Evolutionary conservation across 176 grass and related monocot genomes (phyloP), one percentile per base, ranked within the genome.

Genomic region (Eragrostis curvula): DNA sequence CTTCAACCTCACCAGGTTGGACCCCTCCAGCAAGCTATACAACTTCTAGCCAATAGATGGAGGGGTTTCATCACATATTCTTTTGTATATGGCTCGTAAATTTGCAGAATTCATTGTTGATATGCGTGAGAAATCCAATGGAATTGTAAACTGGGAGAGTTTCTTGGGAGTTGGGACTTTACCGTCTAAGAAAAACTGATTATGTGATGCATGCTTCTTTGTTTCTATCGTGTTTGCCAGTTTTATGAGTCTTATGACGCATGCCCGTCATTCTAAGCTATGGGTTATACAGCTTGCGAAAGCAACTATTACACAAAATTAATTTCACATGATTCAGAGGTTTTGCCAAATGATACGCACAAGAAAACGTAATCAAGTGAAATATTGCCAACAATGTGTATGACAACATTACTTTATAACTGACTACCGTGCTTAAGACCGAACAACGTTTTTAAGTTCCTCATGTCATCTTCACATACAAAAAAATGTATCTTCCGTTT

Each of bases 1-100:
- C 68, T 98, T 98, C 86, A 89, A 93, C 32, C 55, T 79, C 49
- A 94, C 87, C 7, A 6, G 27, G 14, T 9, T 83, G 14, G 83
- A 85, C 36, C 82, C 71, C 50, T 92, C 87, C 68, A 88, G 68
- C 72, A 86, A 79, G 57, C 48, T 85, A 2, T 48, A 78, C 30
- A 42, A 59, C 53, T 70, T 70, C 55, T 68, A 72, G 48, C 25
- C n/a, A 79, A 23, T 58, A 7, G 17, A n/a, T n/a, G 52, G 52
- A 56, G 52, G 20, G 20, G 20, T 55, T 7, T 21, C 20, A 20
- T 3, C 24, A 24, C 21, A 23, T 24, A 61, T 29, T 57, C 8
- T 9, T 29, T 61, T 30, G 36, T 17, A n/a, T 41, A 58, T 28
- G 62, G 50, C 25, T 17, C 81, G 46, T 58, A 85, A 57, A 49